phyloP scores from a whole-genome alignment of 345 rosid species.

The Pistacia atlantica region DNA sequence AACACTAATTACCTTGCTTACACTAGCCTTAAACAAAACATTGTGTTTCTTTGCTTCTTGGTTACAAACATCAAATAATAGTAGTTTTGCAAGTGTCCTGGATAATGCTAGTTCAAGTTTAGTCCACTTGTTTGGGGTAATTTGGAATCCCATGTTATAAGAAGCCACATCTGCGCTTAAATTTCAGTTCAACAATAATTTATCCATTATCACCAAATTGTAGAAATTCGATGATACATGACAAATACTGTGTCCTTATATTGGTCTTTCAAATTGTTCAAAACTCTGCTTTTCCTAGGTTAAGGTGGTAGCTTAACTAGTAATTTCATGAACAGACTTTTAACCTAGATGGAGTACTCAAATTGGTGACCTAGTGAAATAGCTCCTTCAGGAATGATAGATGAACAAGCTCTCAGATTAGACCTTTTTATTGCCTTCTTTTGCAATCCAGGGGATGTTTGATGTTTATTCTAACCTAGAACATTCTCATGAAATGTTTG shows the following conservation, averaged over 20 bases:
- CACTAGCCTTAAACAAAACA: not conserved
- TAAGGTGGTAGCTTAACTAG: not conserved
- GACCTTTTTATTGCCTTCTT: not conserved
- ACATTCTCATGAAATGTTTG: not conserved
- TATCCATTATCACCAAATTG: not conserved
- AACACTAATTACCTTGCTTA: not conserved
- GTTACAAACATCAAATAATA: not conserved
- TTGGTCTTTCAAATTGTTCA: not conserved
- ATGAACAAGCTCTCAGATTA: not conserved
- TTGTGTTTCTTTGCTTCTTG: conserved; percentile 1
- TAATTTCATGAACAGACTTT: not conserved
- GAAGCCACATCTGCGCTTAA: not conserved
- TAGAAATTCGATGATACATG: conserved; percentile 5
- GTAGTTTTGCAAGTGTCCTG: not conserved
- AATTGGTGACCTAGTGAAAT: not conserved
- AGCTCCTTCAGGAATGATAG: not conserved
- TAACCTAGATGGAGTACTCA: not conserved
- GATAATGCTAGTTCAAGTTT: not conserved
- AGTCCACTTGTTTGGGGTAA: not conserved
- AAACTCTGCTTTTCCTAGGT: not conserved
- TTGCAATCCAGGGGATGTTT: not conserved
- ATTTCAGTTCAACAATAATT: not conserved
- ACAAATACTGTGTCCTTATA: not conserved
- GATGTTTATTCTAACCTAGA: not conserved
- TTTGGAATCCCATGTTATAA: not conserved